phyloP scores from a whole-genome alignment of 2,329 filamentous ascomycete genomes.

The Thelonectria rubi region DNA sequence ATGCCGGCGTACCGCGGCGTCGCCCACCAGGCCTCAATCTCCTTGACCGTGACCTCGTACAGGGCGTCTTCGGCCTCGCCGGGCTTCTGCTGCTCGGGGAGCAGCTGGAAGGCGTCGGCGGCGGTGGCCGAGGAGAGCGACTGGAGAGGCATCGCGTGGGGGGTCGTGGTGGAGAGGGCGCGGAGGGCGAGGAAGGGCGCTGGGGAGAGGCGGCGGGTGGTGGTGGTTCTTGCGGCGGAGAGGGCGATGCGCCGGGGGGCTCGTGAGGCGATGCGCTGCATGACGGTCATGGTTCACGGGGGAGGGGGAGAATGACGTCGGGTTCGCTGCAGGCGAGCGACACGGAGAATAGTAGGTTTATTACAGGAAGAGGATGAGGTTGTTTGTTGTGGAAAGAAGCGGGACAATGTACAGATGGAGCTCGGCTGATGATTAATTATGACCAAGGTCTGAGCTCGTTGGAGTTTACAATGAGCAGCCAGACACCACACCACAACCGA shows the following conservation, averaged over 20 bases:
- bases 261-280: slow-evolving; percentile 47
- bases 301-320: slow-evolving; percentile 2
- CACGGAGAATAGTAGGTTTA: not conserved
- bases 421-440: slow-evolving; percentile 41
- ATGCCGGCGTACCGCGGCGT: slow-evolving; percentile 87
- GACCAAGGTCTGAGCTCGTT: slow-evolving; percentile 22
- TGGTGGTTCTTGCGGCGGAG: slow-evolving; percentile 28
- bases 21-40: slow-evolving; percentile 92
- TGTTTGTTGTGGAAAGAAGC: not conserved
- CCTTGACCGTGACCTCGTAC: slow-evolving; percentile 82
- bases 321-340: not conserved
- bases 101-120: slow-evolving; percentile 85
- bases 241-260: slow-evolving; percentile 43
- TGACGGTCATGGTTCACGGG: slow-evolving; percentile 34
- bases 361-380: not conserved
- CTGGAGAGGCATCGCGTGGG: slow-evolving; percentile 42
- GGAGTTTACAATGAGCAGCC: slow-evolving; percentile 14
- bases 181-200: slow-evolving; percentile 40
- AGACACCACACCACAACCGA: slow-evolving; percentile 7
- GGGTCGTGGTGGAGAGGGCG: slow-evolving; percentile 44
- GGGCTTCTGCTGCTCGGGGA: slow-evolving; percentile 79
- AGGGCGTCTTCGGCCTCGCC: slow-evolving; percentile 85
- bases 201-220: slow-evolving; percentile 28
- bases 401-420: slow-evolving; percentile 25
- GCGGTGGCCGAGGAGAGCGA: slow-evolving; percentile 50